phyloP scores from a whole-genome alignment of 1,284 basidiomycete species.

The Inonotus hispidus region DNA sequence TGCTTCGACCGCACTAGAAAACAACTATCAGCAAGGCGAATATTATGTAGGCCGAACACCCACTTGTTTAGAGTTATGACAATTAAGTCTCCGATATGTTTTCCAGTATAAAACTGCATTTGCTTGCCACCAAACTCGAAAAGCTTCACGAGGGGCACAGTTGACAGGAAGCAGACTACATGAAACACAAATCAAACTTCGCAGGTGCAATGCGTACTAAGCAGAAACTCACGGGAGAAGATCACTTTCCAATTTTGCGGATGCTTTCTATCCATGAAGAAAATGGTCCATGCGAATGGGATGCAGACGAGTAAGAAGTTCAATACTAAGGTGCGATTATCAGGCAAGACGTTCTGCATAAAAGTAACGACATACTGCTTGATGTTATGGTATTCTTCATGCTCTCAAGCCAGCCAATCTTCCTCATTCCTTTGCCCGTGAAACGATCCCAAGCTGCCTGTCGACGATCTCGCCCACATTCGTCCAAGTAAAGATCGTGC shows the following conservation, averaged over 20 bases:
- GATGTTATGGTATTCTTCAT: constrained; percentile 40
- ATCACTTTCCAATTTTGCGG: constrained; percentile 22
- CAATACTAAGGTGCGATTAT: constrained; percentile 36
- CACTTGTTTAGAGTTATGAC: constrained; percentile 30
- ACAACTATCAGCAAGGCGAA: neutral
- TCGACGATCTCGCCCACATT: neutral
- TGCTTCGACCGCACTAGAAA: constrained; percentile 43
- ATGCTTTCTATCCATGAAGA: constrained; percentile 32
- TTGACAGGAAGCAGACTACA: constrained; percentile 19
- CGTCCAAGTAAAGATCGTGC: constrained; percentile 1
- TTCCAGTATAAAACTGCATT: constrained; percentile 21
- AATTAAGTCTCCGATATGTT: constrained; percentile 24
- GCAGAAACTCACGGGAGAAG: constrained; percentile 34
- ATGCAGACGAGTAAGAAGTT: constrained; percentile 55
- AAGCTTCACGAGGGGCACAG: constrained; percentile 25
- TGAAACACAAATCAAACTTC: constrained; percentile 37
- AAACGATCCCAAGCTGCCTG: constrained; percentile 42
- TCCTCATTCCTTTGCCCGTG: constrained; percentile 42
- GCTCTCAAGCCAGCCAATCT: constrained; percentile 42
- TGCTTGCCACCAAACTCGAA: constrained; percentile 26
- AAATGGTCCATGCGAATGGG: constrained; percentile 58
- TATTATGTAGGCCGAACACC: constrained; percentile 7
- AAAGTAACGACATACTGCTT: constrained; percentile 42
- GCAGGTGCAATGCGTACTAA: constrained; percentile 30
- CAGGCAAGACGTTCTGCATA: neutral